phyloP scores from a whole-genome alignment of 495 filamentous ascomycete genomes.

The Lasiosphaeria miniovina region DNA sequence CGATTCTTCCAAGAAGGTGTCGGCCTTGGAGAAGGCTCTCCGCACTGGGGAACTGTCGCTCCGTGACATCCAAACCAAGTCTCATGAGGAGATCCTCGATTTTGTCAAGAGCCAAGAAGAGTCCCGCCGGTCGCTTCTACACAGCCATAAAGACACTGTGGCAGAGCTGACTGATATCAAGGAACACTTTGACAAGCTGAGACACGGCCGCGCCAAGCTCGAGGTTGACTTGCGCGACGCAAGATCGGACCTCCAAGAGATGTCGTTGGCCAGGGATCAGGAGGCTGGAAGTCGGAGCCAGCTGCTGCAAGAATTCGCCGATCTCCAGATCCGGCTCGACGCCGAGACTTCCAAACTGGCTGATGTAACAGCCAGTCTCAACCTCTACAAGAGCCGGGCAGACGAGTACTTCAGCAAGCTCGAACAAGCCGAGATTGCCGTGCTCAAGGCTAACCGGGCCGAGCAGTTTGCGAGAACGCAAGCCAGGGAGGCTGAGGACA shows the following conservation, averaged over 20 bases:
- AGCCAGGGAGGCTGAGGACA: constrained; percentile 85
- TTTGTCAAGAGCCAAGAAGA: constrained; percentile 92
- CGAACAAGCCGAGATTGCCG: constrained; percentile 93
- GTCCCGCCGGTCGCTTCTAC: constrained; percentile 74
- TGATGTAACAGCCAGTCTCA: constrained; percentile 79
- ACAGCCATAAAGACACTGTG: constrained; percentile 80
- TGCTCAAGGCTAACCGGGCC: constrained; percentile 85
- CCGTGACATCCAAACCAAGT: constrained; percentile 88
- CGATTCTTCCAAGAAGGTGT: constrained; percentile 91
- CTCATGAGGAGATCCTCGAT: constrained; percentile 92
- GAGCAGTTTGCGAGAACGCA: constrained; percentile 93
- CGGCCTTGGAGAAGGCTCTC: constrained; percentile 81
- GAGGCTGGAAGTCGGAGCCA: constrained; percentile 80
- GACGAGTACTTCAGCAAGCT: constrained; percentile 98
- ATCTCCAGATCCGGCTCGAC: constrained; percentile 90
- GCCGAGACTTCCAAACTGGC: constrained; percentile 79
- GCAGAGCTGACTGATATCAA: constrained; percentile 84
- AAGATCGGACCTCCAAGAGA: constrained; percentile 77
- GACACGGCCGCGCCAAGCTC: constrained; percentile 68
- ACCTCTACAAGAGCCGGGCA: constrained; percentile 85
- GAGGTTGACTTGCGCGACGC: constrained; percentile 91
- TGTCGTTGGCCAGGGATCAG: constrained; percentile 73
- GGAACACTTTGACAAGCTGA: constrained; percentile 77
- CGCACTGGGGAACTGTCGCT: constrained; percentile 85
- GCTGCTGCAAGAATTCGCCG: constrained; percentile 86